Percentiles rank a stretch among this genome's conserved stretches.
phyloP scores from a whole-genome alignment of 148 eudicot genomes.

The Chenopodium suecicum region DNA sequence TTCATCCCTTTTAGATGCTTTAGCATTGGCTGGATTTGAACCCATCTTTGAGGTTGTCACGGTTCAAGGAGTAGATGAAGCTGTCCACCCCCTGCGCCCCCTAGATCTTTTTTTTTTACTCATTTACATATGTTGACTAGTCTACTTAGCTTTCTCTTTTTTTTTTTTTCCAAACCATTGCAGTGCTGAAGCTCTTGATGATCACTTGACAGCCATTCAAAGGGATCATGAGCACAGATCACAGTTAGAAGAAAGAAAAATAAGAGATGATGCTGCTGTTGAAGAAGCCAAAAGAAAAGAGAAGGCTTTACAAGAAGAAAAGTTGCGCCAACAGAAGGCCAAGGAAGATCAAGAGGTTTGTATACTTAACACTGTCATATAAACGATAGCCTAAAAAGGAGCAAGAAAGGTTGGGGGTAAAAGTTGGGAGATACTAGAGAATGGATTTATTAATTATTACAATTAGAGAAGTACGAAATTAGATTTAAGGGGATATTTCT shows the following conservation, averaged over 20 bases:
- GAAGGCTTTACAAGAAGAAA: conserved; percentile 67
- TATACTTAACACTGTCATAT: conserved; percentile 9
- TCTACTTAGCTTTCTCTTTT: neutral
- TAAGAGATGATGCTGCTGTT: conserved; percentile 85
- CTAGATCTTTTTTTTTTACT: neutral
- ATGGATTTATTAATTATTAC: neutral
- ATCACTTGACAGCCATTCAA: conserved; percentile 79
- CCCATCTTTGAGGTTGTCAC: neutral
- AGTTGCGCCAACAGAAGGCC: conserved; percentile 59
- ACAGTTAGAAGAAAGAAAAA: conserved; percentile 85
- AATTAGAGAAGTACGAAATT: neutral
- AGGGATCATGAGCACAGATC: conserved; percentile 82
- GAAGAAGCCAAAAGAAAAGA: conserved; percentile 88
- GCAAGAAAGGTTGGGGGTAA: neutral
- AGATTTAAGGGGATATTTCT: neutral
- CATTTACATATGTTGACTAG: neutral
- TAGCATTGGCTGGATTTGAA: neutral
- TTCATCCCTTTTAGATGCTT: neutral
- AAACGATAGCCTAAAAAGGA: neutral
- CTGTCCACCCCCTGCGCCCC: neutral
- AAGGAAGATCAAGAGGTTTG: conserved; percentile 77
- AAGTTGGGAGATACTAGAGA: neutral
- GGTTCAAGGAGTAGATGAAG: neutral
- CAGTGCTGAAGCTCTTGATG: conserved; percentile 96
- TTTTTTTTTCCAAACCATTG: conserved; percentile 5